Base-by-base conservation (phyloP, 768 basidiomycete genomes). In the Podaxis sp. region DNA sequence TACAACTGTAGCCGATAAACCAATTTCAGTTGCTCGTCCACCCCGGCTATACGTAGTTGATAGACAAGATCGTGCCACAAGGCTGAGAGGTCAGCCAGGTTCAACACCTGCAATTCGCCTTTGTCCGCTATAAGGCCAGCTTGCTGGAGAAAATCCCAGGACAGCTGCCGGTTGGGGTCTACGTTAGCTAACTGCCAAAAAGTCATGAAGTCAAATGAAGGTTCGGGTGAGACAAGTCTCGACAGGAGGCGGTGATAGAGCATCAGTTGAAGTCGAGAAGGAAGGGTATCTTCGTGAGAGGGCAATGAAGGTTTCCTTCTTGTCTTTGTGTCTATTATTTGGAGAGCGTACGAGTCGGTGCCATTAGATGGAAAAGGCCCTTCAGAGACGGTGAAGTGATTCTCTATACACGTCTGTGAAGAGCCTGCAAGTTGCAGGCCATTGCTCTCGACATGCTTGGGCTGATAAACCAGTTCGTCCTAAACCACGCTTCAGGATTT, bases 181-280 rank as follows among this genome's bases (percentile, higher is more conserved):
- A 88, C 64, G 1, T 72, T 68, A 1, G 86, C 66, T 25, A 71
- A 73, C 13, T 61, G 64, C 86, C 88, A 91, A 9, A 92, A 64
- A 0, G 67, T 57, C 23, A 69, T 50, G 65, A 87, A 90, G 64
- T 87, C 78, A 61, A 85, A 82, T 0, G 77, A 76, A 4, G 65
- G 64, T n/a, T 73, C 68, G 1, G 69, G 68, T 2, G 80, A 71
- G 18, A 87, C 68, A 11, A 91, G 72, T 3, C 73, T 72, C 21
- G 77, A 75, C 38, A 93, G 76, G 55, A 93, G 81, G 16, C 83
- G 83, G 65, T 83, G 80, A 67, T 93, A 93, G 38, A 91, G 72
- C 88, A 91, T 91, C 4, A 93, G 78, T 68, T 93, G 91, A 37
- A 91, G 72, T 5, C 82, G 82, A 0, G 90, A 78, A 1, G 84